Evolutionary conservation across 2,329 filamentous ascomycete genomes (phyloP), one percentile per base, ranked within the genome.

Genomic region (Didymella lethalis): DNA sequence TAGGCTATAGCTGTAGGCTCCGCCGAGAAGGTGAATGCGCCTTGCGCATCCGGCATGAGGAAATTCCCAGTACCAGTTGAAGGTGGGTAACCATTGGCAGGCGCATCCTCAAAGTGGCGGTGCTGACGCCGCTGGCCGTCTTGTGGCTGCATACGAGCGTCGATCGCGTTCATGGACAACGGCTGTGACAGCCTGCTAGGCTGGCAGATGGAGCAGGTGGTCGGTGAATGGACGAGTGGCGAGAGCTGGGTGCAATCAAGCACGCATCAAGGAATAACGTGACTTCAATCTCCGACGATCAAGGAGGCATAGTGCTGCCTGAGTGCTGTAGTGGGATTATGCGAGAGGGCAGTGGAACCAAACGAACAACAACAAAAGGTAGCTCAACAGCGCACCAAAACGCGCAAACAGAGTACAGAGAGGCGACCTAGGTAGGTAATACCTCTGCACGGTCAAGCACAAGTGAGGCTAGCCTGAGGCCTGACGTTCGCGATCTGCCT

Each of bases 251-350:
- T 49, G 56, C 36, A 26, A 51, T 54, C 46, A 56, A 54, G 40
- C 38, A 49, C 58, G 48, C 60, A 70, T 61, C 36, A 51, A 64
- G 47, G 62, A 48, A 62, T 69, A 75, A 71, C 67, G 73, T 74
- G 68, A 74, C 66, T 71, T 58, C 53, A 48, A 61, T 56, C 48
- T 49, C 55, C 41, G 66, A 49, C 54, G 63, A 58, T 72, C 62
- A 75, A 61, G 69, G 69, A 68, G 66, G 66, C 74, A 76, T 76
- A 67, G 64, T 70, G 71, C 63, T 70, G 69, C 69, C 72, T 71
- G 63, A 64, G 59, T 56, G 64, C 62, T 59, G 60, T 48, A 56
- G 57, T 56, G 58, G 43, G 61, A 56, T 57, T 59, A 62, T 64
- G 64, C 60, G 62, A 62, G 40, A 61, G 49, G 41, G 57, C 41